phyloP scores from a whole-genome alignment of 2,329 filamentous ascomycete species.

The Mycosphaerelloides madeirae region DNA sequence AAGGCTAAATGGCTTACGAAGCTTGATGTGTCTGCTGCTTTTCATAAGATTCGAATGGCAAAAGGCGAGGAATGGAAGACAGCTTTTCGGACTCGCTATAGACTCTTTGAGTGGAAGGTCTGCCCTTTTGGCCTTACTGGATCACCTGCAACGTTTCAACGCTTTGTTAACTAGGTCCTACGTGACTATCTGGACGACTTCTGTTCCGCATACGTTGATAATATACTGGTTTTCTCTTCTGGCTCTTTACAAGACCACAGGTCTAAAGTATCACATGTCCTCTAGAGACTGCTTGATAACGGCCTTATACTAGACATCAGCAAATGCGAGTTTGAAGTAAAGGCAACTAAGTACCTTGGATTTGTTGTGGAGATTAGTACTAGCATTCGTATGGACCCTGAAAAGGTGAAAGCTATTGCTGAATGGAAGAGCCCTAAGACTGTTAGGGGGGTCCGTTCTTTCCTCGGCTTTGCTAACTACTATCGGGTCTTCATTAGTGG shows the following conservation, averaged over 20 bases:
- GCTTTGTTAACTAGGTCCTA: conserved; percentile 6
- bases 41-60: background rate
- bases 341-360: conserved; percentile 27
- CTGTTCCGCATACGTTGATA: conserved; percentile 23
- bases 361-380: conserved; percentile 21
- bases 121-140: background rate
- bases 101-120: background rate
- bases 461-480: conserved; percentile 7
- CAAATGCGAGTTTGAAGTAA: conserved; percentile 13
- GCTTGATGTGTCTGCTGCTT: background rate
- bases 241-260: conserved; percentile 21
- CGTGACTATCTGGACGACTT: conserved; percentile 22
- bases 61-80: conserved; percentile 5
- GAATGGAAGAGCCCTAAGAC: background rate
- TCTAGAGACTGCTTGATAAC: conserved; percentile 18
- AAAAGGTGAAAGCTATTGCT: conserved; percentile 5
- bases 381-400: conserved; percentile 19
- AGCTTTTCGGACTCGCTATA: conserved; percentile 3
- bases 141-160: background rate
- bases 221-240: conserved; percentile 31
- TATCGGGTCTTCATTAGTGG: conserved; percentile 1
- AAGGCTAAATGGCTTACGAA: conserved; percentile 5
- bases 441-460: conserved; percentile 3
- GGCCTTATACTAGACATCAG: conserved; percentile 10
- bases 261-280: conserved; percentile 12